phyloP scores from a whole-genome alignment of 495 filamentous ascomycete species.

The Pseudoneurospora amorphoporcata region DNA sequence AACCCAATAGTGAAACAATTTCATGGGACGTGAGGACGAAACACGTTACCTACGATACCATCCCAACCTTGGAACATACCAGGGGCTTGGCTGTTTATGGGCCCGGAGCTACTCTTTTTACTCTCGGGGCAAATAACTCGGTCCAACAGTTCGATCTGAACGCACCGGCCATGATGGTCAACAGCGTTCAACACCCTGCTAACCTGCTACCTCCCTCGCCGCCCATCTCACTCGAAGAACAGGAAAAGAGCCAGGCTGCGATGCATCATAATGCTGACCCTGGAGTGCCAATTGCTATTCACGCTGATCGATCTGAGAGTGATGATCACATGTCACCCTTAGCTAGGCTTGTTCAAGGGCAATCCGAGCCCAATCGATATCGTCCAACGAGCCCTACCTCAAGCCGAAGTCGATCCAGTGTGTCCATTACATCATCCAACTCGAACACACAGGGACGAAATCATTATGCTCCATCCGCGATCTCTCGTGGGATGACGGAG shows the following conservation, averaged over 20 bases:
- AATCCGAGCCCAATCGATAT: slow-evolving; percentile 40
- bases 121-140: slow-evolving; percentile 73
- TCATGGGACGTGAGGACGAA: slow-evolving; percentile 97
- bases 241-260: slow-evolving; percentile 30
- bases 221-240: slow-evolving; percentile 65
- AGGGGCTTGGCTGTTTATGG: slow-evolving; percentile 80
- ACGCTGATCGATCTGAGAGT: slow-evolving; percentile 48
- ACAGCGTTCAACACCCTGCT: slow-evolving; percentile 74
- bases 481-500: slow-evolving; percentile 41
- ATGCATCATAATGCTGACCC: slow-evolving; percentile 36
- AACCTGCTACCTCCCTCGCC: slow-evolving; percentile 63
- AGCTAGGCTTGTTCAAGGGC: slow-evolving; percentile 48
- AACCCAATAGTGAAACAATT: slow-evolving; percentile 61
- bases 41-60: slow-evolving; percentile 76
- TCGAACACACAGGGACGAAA: slow-evolving; percentile 29
- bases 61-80: slow-evolving; percentile 75
- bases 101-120: slow-evolving; percentile 84
- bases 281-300: slow-evolving; percentile 36
- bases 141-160: slow-evolving; percentile 94
- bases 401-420: slow-evolving; percentile 54
- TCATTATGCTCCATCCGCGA: slow-evolving; percentile 32
- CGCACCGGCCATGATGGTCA: slow-evolving; percentile 60
- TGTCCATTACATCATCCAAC: slow-evolving; percentile 40
- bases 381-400: slow-evolving; percentile 55
- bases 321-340: slow-evolving; percentile 58